Base-by-base conservation (phyloP, 2,329 filamentous ascomycete genomes). In the Botrytis tulipae region DNA sequence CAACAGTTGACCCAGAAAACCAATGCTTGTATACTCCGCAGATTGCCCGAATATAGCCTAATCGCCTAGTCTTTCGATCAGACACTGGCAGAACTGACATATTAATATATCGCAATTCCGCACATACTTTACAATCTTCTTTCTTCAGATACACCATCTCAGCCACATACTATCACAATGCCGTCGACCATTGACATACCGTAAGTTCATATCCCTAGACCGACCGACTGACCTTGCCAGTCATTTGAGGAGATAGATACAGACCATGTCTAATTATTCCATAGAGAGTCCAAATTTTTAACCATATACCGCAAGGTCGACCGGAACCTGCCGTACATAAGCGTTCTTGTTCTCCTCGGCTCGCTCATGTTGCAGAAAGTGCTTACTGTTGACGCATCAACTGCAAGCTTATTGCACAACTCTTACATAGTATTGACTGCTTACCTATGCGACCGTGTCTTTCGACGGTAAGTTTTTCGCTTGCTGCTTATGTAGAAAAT, bases 351-450 rank as follows among this genome's bases (percentile, higher is more conserved):
- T 54, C 51, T 54, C 51, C 3, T 54, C 25, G 0, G 5, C 51
- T 54, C 51, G 51, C 51, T 54, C n/a, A 16, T 8, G 25, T 3
- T 54, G 3, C 51, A 54, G 14, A 54, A 54, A 54, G 0, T 18
- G 12, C 0, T 54, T 16, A 1, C 5, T 29, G 0, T 29, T 29
- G 51, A 54, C 1, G 0, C 0, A 29, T 29, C 25, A 54, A 1
- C 6, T 29, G 25, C 25, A 4, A 54, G 29, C 51, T 7, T 14
- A 54, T 3, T 54, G 6, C 51, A 16, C 25, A 54, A 16, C 1
- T 54, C 51, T 54, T 2, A 54, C n/a, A 54, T 29, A 54, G 35
- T 6, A 7, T 7, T 35, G 35, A 35, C 5, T 7, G 35, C 35
- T 35, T 35, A 18, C 25, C n/a, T 54, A 6, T 54, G 51, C 25